Evolutionary conservation across 208 protist genomes (phyloP).

Genomic region (Zelonia costaricensis): DNA sequence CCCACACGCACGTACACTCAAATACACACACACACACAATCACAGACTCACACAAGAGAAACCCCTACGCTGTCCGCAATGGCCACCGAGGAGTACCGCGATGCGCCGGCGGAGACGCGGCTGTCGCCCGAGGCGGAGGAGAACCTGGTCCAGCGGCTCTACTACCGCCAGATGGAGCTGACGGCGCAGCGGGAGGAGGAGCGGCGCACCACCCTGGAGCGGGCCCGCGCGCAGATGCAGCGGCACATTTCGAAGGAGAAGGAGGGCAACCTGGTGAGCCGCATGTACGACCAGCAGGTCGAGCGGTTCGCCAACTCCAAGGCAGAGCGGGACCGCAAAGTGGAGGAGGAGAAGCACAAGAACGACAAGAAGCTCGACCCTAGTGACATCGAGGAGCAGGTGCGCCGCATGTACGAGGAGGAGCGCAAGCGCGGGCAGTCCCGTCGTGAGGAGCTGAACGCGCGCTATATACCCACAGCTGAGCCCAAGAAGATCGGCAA

Average conservation of each 20-base stretch:
- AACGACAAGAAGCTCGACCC: constrained; percentile 67
- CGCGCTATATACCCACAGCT: constrained; percentile 52
- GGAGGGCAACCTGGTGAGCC: constrained; percentile 56
- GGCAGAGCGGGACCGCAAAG: constrained; percentile 56
- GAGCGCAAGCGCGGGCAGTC: constrained; percentile 56
- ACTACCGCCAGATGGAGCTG: constrained; percentile 80
- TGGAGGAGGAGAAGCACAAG: constrained; percentile 57
- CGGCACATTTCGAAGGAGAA: constrained; percentile 54
- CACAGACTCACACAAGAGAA: no score
- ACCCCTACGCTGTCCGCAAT: no score
- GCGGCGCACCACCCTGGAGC: constrained; percentile 47
- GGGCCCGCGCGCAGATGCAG: constrained; percentile 25
- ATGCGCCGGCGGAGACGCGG: constrained; percentile 16
- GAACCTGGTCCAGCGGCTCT: constrained; percentile 74
- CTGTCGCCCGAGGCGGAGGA: constrained; percentile 58
- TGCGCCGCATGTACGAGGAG: constrained; percentile 83
- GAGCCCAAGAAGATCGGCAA: constrained; percentile 74
- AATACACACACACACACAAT: not conserved
- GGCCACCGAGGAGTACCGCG: constrained; percentile 25
- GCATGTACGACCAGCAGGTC: constrained; percentile 84
- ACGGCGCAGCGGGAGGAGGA: constrained; percentile 63
- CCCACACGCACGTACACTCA: not conserved
- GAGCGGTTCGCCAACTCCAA: constrained; percentile 59
- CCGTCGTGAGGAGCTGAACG: constrained; percentile 49
- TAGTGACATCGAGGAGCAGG: constrained; percentile 71